phyloP scores from a whole-genome alignment of 2,329 filamentous ascomycete genomes.

The Plenodomus lindquistii region DNA sequence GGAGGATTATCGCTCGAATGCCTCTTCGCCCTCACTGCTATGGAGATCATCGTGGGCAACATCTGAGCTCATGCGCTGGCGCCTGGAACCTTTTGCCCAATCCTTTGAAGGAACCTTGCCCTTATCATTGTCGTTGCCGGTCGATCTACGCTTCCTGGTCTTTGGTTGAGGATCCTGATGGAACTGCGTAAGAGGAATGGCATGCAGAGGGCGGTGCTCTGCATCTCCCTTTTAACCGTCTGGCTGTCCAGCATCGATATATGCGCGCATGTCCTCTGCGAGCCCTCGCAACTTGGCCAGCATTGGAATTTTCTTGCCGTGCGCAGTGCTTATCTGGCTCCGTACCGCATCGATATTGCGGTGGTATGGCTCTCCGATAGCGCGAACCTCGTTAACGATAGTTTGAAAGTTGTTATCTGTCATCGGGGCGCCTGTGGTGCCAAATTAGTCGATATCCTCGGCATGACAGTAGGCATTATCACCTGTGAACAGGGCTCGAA shows the following conservation, averaged over 20 bases:
- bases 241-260: background rate
- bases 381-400: conserved; percentile 7
- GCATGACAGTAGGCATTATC: conserved; percentile 10
- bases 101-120: too few species aligned
- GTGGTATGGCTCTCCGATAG: background rate
- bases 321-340: conserved; percentile 12
- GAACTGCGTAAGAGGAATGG: conserved; percentile 1
- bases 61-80: too few species aligned
- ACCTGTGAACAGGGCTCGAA: conserved; percentile 3
- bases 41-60: too few species aligned
- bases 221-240: conserved; percentile 1
- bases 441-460: conserved; percentile 8
- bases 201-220: background rate
- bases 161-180: background rate
- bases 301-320: conserved; percentile 11
- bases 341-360: conserved; percentile 10
- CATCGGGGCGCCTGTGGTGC: conserved; percentile 4
- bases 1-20: too few species aligned
- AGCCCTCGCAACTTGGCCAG: conserved; percentile 3
- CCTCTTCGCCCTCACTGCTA: too few species aligned
- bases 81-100: too few species aligned
- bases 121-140: too few species aligned
- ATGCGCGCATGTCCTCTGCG: background rate
- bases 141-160: too few species aligned
- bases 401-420: background rate